These are phyloP conservation scores for Neonectria coccinea DNA, from an alignment of 2,329 filamentous ascomycete species.

Conservation along the genomic window DNA sequence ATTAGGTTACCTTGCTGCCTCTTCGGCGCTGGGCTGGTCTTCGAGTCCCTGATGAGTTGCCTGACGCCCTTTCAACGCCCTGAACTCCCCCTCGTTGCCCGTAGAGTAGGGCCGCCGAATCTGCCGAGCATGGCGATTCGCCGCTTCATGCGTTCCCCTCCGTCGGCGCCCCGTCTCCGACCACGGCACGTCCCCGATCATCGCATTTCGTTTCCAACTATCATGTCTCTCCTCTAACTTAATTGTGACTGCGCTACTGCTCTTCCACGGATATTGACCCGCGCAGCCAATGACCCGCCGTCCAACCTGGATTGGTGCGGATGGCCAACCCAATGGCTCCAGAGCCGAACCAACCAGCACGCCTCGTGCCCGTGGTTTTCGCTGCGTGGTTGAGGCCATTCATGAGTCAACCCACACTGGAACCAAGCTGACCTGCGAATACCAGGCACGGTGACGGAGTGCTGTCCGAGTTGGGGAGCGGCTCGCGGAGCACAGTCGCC, in stretches of 20 bases:
- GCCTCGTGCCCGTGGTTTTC: slow-evolving; percentile 4
- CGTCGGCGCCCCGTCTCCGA: slow-evolving; percentile 19
- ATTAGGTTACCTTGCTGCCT: slow-evolving; percentile 9
- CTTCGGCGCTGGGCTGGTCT: not conserved
- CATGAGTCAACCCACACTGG: slow-evolving; percentile 10
- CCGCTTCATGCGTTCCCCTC: slow-evolving; percentile 6
- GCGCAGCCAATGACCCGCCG: slow-evolving; percentile 32
- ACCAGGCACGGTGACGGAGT: slow-evolving; percentile 19
- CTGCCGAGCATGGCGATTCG: slow-evolving; percentile 28
- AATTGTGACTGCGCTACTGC: not conserved
- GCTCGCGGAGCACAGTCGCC: slow-evolving; percentile 18
- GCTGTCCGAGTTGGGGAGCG: slow-evolving; percentile 25
- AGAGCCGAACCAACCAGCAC: slow-evolving; percentile 34
- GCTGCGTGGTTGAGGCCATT: slow-evolving; percentile 10
- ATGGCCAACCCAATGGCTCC: slow-evolving; percentile 20
- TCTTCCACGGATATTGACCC: slow-evolving; percentile 16
- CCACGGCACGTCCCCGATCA: slow-evolving; percentile 13
- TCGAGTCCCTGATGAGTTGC: not conserved
- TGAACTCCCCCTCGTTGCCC: not conserved
- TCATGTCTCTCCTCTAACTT: not conserved
- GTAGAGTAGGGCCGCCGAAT: slow-evolving; percentile 26
- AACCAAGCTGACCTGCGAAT: not conserved
- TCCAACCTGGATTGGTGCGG: slow-evolving; percentile 37
- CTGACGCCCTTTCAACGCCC: not conserved
- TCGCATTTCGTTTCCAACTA: slow-evolving; percentile 16